Evolutionary conservation across 2,329 filamentous ascomycete genomes (phyloP).

Genomic region (Grosmannia serpens): DNA sequence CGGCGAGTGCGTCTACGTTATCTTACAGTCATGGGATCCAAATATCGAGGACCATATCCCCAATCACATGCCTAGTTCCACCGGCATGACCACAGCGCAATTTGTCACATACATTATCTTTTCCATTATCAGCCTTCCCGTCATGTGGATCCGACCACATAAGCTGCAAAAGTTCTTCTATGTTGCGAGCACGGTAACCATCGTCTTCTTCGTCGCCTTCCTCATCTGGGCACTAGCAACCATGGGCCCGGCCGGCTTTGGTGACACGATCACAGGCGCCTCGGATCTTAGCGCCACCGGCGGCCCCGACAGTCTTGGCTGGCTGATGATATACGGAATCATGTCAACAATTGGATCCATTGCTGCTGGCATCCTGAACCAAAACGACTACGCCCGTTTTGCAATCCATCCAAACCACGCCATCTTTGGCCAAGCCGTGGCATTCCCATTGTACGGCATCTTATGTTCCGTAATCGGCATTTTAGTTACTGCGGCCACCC

Average conservation of each 20-base stretch:
- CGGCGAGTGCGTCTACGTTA: conserved; percentile 32
- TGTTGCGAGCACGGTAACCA: conserved; percentile 19
- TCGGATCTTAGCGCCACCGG: conserved; percentile 10
- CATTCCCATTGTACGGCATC: conserved; percentile 24
- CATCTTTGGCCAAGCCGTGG: conserved; percentile 27
- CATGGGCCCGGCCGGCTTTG: conserved; percentile 1
- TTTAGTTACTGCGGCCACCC: conserved; percentile 18
- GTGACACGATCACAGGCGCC: background rate
- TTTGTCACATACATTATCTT: conserved; percentile 19
- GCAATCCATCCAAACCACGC: conserved; percentile 24
- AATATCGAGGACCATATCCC: conserved; percentile 28
- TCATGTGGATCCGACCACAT: conserved; percentile 31
- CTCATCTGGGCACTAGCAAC: conserved; percentile 24
- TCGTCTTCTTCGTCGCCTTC: conserved; percentile 17
- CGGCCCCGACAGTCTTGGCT: conserved; percentile 13
- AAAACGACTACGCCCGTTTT: conserved; percentile 32
- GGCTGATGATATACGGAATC: conserved; percentile 26
- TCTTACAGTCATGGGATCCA: conserved; percentile 33
- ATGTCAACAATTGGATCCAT: conserved; percentile 30
- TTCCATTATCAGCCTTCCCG: conserved; percentile 20
- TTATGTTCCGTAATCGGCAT: conserved; percentile 26
- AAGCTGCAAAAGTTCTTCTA: conserved; percentile 22
- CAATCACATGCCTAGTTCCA: conserved; percentile 24
- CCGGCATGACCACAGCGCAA: conserved; percentile 14
- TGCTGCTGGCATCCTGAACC: conserved; percentile 31